Evolutionary conservation across 2,329 filamentous ascomycete genomes (phyloP).

Genomic region (Talaromyces sp.): DNA sequence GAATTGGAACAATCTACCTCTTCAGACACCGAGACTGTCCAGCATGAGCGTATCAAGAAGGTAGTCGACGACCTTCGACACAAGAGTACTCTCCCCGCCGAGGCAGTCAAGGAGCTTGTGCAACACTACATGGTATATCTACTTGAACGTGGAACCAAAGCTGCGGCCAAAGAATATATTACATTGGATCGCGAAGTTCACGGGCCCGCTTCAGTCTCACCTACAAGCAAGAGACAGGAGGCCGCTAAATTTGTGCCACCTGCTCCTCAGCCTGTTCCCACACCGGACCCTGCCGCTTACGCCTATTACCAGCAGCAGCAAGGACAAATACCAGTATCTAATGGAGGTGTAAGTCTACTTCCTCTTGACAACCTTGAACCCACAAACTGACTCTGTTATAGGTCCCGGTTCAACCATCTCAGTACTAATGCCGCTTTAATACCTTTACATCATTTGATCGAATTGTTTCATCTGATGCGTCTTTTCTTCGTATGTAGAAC

Average conservation of each 20-base stretch:
- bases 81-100: slow-evolving; percentile 66
- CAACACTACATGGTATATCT: slow-evolving; percentile 79
- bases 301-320: slow-evolving; percentile 22
- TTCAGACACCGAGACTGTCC: slow-evolving; percentile 59
- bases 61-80: slow-evolving; percentile 72
- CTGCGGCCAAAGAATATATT: slow-evolving; percentile 83
- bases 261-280: slow-evolving; percentile 21
- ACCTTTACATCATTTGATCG: not conserved
- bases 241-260: slow-evolving; percentile 24
- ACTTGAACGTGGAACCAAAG: slow-evolving; percentile 74
- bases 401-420: slow-evolving; percentile 11
- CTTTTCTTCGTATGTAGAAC: slow-evolving; percentile 18
- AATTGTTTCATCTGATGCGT: not conserved
- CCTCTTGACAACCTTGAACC: not conserved
- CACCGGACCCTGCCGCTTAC: slow-evolving; percentile 18
- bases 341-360: slow-evolving; percentile 17
- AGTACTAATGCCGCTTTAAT: slow-evolving; percentile 15
- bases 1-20: slow-evolving; percentile 79
- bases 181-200: slow-evolving; percentile 81
- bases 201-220: slow-evolving; percentile 52
- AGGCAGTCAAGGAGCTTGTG: slow-evolving; percentile 70
- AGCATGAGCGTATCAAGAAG: slow-evolving; percentile 72
- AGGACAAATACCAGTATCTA: slow-evolving; percentile 7
- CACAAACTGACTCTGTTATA: not conserved
- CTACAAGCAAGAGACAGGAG: slow-evolving; percentile 32